These are phyloP conservation scores for Penicillium frequentans DNA, from an alignment of 2,329 filamentous ascomycete genomes.

Conservation along the genomic window DNA sequence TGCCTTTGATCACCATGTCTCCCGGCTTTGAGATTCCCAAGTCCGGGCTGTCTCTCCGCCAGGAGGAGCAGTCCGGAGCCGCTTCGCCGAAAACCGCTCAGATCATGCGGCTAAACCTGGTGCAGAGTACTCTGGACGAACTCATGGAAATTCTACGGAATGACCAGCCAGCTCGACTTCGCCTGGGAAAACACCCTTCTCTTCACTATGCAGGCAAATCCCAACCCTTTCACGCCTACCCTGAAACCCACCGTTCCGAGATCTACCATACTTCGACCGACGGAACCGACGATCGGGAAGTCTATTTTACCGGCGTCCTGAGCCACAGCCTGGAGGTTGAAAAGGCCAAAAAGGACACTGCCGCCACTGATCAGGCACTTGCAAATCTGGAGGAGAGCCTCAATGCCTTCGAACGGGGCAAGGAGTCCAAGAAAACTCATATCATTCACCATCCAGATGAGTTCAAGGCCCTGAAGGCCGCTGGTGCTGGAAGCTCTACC, in stretches of 20 bases:
- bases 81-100: conserved; percentile 37
- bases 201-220: conserved; percentile 60
- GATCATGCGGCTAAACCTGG: conserved; percentile 49
- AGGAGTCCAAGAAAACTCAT: conserved; percentile 58
- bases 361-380: conserved; percentile 60
- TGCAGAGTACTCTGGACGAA: conserved; percentile 46
- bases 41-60: conserved; percentile 41
- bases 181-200: conserved; percentile 52
- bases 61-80: conserved; percentile 32
- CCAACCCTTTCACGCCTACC: conserved; percentile 53
- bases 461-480: conserved; percentile 36
- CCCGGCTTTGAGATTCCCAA: conserved; percentile 36
- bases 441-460: conserved; percentile 40
- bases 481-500: conserved; percentile 30
- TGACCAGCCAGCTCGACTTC: conserved; percentile 45
- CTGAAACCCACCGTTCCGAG: conserved; percentile 58
- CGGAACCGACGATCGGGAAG: conserved; percentile 44
- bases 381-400: conserved; percentile 60
- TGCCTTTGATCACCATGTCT: conserved; percentile 29
- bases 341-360: conserved; percentile 55
- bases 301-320: conserved; percentile 58
- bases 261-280: conserved; percentile 53
- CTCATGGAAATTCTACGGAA: conserved; percentile 45
- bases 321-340: conserved; percentile 59
- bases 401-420: conserved; percentile 59